Conservation (phyloP, 495 filamentous ascomycete species). For the Halenospora varia region DNA sequence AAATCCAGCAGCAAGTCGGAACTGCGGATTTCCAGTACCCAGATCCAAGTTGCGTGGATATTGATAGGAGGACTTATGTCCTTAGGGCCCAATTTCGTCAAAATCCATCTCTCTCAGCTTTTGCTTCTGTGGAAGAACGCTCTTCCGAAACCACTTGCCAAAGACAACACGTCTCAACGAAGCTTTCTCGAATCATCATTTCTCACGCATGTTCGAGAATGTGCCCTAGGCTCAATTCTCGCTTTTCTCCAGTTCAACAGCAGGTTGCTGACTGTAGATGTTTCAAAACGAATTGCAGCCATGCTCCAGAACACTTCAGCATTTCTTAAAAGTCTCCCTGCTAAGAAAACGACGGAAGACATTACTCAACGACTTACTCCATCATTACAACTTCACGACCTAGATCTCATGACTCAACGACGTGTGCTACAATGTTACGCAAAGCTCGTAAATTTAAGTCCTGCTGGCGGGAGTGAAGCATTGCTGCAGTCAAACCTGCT, state of each 20-base stretch:
- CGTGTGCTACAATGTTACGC: conserved; percentile 93
- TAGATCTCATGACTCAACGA: conserved; percentile 88
- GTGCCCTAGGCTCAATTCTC: conserved; percentile 84
- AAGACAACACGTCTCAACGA: conserved; percentile 79
- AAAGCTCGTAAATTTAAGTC: conserved; percentile 82
- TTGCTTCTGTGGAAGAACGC: conserved; percentile 98
- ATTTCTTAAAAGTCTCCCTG: conserved; percentile 78
- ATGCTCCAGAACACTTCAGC: conserved; percentile 96
- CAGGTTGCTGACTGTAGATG: conserved; percentile 85
- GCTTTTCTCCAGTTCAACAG: conserved; percentile 94
- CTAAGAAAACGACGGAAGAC: conserved; percentile 86
- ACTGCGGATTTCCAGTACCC: conserved; percentile 83
- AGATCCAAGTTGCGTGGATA: conserved; percentile 98
- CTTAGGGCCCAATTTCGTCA: conserved; percentile 95
- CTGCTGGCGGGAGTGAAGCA: conserved; percentile 73
- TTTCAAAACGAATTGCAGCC: conserved; percentile 84
- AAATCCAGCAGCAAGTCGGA: conserved; percentile 93
- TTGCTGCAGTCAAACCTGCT: conserved; percentile 89
- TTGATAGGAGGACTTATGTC: conserved; percentile 96
- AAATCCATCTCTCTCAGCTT: conserved; percentile 94
- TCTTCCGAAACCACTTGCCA: conserved; percentile 85
- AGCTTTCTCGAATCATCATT: conserved; percentile 86
- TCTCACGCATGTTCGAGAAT: conserved; percentile 91
- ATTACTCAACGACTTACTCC: conserved; percentile 78
- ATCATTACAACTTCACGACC: conserved; percentile 84